phyloP scores from a whole-genome alignment of 352 stramenopile genomes.

The Aphanomyces stellatus region DNA sequence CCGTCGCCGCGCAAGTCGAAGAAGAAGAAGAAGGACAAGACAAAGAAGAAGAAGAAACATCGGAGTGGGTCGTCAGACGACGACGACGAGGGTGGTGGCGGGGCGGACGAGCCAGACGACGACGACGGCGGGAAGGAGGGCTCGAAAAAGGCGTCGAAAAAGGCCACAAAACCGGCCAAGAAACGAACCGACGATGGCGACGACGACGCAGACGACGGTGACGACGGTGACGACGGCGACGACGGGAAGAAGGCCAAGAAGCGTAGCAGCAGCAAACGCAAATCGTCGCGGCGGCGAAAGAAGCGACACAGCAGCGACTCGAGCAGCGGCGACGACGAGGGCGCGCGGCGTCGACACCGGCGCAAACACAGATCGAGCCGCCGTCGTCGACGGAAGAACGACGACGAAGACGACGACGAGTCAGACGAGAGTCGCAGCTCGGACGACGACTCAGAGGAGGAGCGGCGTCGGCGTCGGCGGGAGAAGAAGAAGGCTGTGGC shows the following conservation, averaged over 20 bases:
- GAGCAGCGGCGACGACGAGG: slow-evolving; percentile 3
- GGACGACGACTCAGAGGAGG: slow-evolving; percentile 23
- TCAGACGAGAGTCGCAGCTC: slow-evolving; percentile 7
- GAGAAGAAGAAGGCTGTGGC: slow-evolving; percentile 16
- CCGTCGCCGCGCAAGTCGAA: slow-evolving; percentile 15
- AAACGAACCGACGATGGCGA: slow-evolving; percentile 28
- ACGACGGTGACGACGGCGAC: slow-evolving; percentile 44
- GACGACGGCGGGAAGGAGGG: slow-evolving; percentile 24
- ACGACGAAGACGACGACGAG: slow-evolving; percentile 26
- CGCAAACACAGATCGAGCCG: not conserved
- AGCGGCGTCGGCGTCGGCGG: not conserved
- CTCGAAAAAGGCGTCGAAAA: slow-evolving; percentile 50
- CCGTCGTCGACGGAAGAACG: slow-evolving; percentile 15
- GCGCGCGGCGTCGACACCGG: not conserved
- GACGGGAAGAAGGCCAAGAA: slow-evolving; percentile 18
- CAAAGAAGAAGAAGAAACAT: slow-evolving; percentile 31
- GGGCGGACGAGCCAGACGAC: slow-evolving; percentile 31
- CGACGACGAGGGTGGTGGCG: slow-evolving; percentile 22
- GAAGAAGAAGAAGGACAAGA: slow-evolving; percentile 43
- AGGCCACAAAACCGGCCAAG: too few relatives aligned
- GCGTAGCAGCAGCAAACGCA: slow-evolving; percentile 39
- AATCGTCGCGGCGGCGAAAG: slow-evolving; percentile 24
- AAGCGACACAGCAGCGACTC: slow-evolving; percentile 25
- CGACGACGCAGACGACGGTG: slow-evolving; percentile 15
- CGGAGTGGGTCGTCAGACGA: slow-evolving; percentile 18